Conservation (phyloP, 495 filamentous ascomycete species). For the Cercophora scortea region DNA sequence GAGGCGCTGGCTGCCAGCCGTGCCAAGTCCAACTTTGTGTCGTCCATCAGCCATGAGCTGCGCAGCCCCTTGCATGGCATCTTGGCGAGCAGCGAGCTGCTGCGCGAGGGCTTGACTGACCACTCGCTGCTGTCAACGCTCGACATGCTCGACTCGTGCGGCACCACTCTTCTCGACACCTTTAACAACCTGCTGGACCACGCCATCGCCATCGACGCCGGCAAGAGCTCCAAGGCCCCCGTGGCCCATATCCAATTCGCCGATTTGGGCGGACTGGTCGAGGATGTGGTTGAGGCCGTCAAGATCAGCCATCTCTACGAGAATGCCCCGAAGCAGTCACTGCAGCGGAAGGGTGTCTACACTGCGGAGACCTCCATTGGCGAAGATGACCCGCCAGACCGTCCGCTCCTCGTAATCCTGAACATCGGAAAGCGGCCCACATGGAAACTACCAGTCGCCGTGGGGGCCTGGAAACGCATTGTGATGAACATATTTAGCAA, state of each 20-base stretch:
- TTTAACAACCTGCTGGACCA: slow-evolving; percentile 43
- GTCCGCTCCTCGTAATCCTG: slow-evolving; percentile 24
- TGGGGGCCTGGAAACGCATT: slow-evolving; percentile 49
- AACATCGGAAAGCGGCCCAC: slow-evolving; percentile 21
- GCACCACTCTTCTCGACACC: slow-evolving; percentile 68
- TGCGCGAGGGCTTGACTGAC: slow-evolving; percentile 43
- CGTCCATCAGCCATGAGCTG: slow-evolving; percentile 70
- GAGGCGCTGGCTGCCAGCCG: slow-evolving; percentile 32
- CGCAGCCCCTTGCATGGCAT: slow-evolving; percentile 73
- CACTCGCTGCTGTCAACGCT: slow-evolving; percentile 54
- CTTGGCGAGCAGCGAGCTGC: slow-evolving; percentile 62
- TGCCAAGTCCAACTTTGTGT: slow-evolving; percentile 63
- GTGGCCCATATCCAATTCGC: slow-evolving; percentile 36
- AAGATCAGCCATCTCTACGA: slow-evolving; percentile 22
- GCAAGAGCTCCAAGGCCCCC: slow-evolving; percentile 46
- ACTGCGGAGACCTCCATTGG: neutral
- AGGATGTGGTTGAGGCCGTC: slow-evolving; percentile 41
- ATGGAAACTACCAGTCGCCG: slow-evolving; percentile 28
- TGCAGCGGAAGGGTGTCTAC: slow-evolving; percentile 12
- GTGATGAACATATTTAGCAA: slow-evolving; percentile 82
- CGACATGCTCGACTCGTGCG: slow-evolving; percentile 67
- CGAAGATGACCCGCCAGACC: neutral
- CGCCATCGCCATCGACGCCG: slow-evolving; percentile 45
- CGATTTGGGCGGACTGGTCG: slow-evolving; percentile 27
- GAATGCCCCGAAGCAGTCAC: slow-evolving; percentile 15